A percentile compares a stretch with the other conserved stretches of the same genome.
phyloP scores from a whole-genome alignment of 208 protist species.

The Leishmania tropica region DNA sequence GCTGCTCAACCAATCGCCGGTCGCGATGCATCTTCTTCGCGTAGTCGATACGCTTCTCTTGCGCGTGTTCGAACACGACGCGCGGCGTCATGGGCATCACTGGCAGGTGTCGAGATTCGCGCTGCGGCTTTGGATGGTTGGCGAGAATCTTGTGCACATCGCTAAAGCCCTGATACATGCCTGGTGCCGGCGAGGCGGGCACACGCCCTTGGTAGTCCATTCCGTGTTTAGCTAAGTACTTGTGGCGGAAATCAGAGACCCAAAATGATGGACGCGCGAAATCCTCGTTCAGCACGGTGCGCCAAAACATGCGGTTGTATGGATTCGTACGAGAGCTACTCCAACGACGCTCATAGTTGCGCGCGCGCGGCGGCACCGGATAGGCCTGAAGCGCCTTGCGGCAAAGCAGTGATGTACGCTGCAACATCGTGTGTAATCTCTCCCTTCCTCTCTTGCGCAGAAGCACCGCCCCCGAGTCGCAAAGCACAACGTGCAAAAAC shows the following conservation, averaged over 20 bases:
- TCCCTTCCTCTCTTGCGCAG: neutral
- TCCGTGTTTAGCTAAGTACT: conserved; percentile 83
- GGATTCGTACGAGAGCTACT: conserved; percentile 85
- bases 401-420: conserved; percentile 37
- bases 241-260: conserved; percentile 92
- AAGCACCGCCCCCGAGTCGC: neutral
- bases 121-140: conserved; percentile 89
- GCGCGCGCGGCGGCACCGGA: conserved; percentile 77
- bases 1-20: conserved; percentile 65
- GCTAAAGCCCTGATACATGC: conserved; percentile 88
- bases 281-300: conserved; percentile 77
- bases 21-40: conserved; percentile 80
- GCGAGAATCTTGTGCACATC: conserved; percentile 87
- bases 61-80: conserved; percentile 85
- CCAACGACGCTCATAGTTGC: conserved; percentile 71
- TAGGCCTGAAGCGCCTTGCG: conserved; percentile 78
- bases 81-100: conserved; percentile 92
- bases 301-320: conserved; percentile 88
- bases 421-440: conserved; percentile 41
- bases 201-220: conserved; percentile 87
- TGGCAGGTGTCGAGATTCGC: conserved; percentile 88
- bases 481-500: neutral
- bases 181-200: conserved; percentile 81
- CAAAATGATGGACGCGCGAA: conserved; percentile 87
- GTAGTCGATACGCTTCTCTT: conserved; percentile 87